phyloP scores from a whole-genome alignment of 2,329 filamentous ascomycete genomes.

The Leptographium lundbergii region DNA sequence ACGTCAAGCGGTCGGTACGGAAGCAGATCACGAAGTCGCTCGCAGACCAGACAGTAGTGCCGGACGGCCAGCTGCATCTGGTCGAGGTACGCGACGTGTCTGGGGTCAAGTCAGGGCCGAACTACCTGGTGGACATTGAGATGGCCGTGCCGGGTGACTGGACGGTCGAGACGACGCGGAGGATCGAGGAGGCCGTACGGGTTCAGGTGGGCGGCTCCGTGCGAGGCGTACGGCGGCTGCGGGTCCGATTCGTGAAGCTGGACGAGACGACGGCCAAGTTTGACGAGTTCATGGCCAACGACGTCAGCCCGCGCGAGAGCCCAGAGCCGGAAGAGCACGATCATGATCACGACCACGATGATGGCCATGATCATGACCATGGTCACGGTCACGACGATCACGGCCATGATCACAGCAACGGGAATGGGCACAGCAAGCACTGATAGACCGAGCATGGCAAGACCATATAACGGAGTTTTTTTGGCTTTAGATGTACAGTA shows the following conservation, averaged over 20 bases:
- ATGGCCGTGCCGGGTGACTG: constrained; percentile 65
- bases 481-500: neutral
- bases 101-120: constrained; percentile 91
- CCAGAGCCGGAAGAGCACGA: constrained; percentile 46
- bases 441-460: neutral
- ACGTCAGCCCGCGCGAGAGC: constrained; percentile 42
- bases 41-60: constrained; percentile 18
- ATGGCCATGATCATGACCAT: constrained; percentile 27
- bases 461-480: neutral
- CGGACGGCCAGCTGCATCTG: constrained; percentile 40
- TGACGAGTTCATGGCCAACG: constrained; percentile 66
- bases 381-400: constrained; percentile 12
- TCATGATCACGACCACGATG: constrained; percentile 29
- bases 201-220: constrained; percentile 63
- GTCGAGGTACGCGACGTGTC: constrained; percentile 67
- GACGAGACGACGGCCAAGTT: constrained; percentile 44
- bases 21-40: constrained; percentile 52
- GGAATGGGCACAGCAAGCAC: neutral
- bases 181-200: constrained; percentile 63
- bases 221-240: constrained; percentile 70
- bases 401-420: neutral
- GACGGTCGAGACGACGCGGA: constrained; percentile 58
- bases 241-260: constrained; percentile 68
- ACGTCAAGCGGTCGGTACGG: constrained; percentile 61
- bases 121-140: constrained; percentile 86